A percentile compares a stretch with the other conserved stretches of the same genome.
These are phyloP conservation scores for Phalaenopsis aphrodite DNA, from an alignment of 106 monocot species.

Conservation along the genomic window DNA sequence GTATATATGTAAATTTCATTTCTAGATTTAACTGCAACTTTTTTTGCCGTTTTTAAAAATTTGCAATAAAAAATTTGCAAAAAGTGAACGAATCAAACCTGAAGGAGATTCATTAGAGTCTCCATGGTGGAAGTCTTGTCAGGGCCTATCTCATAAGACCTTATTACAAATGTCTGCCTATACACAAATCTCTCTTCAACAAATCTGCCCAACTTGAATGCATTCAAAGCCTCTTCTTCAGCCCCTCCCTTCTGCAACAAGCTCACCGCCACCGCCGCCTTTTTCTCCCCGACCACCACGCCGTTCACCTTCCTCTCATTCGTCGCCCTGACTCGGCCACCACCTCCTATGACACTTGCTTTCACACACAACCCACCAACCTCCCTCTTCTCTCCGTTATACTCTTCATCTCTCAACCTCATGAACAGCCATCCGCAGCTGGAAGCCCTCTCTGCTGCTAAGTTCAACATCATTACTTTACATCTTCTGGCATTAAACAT, in stretches of 20 bases:
- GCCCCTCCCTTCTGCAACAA: background rate
- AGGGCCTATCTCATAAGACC: slow-evolving; percentile 64
- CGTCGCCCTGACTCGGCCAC: slow-evolving; percentile 8
- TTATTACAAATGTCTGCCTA: slow-evolving; percentile 51
- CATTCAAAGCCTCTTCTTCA: slow-evolving; percentile 13
- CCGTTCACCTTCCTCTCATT: slow-evolving; percentile 41
- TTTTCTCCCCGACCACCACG: background rate
- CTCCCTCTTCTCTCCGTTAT: background rate
- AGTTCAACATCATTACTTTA: background rate
- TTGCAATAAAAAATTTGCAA: background rate
- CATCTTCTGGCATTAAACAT: background rate
- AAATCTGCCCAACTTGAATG: slow-evolving; percentile 39
- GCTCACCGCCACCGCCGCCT: background rate
- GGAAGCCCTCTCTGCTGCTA: background rate
- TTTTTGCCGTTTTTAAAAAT: no score
- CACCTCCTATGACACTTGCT: background rate
- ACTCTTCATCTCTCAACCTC: background rate
- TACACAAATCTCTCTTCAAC: slow-evolving; percentile 43
- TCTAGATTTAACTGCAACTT: no score
- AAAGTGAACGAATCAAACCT: slow-evolving; percentile 18
- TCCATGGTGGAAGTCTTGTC: slow-evolving; percentile 68
- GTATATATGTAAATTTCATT: no score
- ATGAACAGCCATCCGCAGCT: background rate
- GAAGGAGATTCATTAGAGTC: slow-evolving; percentile 56
- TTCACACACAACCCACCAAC: background rate